Evolutionary conservation across 2,329 filamentous ascomycete species (phyloP).

Genomic region (Akanthomyces uredinophilus): DNA sequence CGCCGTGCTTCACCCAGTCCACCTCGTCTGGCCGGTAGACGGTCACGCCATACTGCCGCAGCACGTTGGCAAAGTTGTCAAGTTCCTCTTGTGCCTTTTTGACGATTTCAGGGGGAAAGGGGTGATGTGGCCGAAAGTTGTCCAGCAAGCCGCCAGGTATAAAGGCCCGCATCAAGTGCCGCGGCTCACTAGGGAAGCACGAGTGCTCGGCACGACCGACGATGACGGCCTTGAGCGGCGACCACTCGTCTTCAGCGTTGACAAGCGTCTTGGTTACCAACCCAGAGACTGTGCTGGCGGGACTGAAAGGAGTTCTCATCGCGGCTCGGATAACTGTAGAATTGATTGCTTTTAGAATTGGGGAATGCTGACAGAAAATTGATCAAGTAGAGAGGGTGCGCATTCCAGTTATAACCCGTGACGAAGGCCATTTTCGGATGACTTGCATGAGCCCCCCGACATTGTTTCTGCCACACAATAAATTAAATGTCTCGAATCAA

Average conservation of each 20-base stretch:
- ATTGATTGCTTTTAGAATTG: too few relatives aligned
- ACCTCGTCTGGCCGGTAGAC: constrained; percentile 23
- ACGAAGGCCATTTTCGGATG: not conserved
- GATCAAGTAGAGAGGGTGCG: not conserved
- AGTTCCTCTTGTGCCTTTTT: constrained; percentile 22
- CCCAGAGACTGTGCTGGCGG: not conserved
- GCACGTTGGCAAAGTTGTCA: constrained; percentile 22
- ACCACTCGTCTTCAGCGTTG: constrained; percentile 25
- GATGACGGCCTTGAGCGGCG: constrained; percentile 23
- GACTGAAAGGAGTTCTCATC: not conserved
- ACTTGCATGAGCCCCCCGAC: too few relatives aligned
- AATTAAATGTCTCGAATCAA: too few relatives aligned
- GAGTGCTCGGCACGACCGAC: constrained; percentile 24
- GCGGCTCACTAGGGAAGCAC: constrained; percentile 22
- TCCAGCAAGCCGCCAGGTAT: constrained; percentile 16
- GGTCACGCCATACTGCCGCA: constrained; percentile 20
- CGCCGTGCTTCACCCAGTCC: constrained; percentile 23
- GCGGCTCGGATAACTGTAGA: not conserved
- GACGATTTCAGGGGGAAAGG: constrained; percentile 21
- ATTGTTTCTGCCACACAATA: too few relatives aligned
- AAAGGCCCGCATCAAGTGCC: constrained; percentile 20
- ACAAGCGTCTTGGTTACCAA: not conserved
- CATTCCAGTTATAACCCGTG: not conserved
- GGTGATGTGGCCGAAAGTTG: constrained; percentile 20
- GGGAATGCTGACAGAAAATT: not conserved